Base-by-base conservation (phyloP, 805 yeast species). In the Grigorovia jiainica region DNA sequence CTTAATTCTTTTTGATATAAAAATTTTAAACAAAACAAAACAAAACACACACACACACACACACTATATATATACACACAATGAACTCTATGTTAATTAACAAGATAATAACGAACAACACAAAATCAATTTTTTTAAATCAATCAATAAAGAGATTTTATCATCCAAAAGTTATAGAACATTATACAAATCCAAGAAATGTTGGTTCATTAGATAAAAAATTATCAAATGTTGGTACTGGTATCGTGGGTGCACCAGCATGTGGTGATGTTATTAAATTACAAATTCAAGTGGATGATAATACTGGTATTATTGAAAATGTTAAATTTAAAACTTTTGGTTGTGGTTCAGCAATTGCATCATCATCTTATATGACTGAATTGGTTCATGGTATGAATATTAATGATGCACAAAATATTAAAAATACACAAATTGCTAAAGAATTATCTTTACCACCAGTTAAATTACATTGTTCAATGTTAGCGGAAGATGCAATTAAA, bases 221-320 rank as follows among this genome's bases (percentile, higher is more conserved):
- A 42, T 74, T 76, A 45, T 57, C 66, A 15, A 76, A 79, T 51
- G 97, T 92, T 10, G 98, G 98, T 35, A 92, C 97, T 1, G 98
- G 98, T 1, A 73, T 92, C 36, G 98, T 92, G 13, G 98, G 98
- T 43, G 97, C 98, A 0, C 97, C 98, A 42, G 98, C 98, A 0
- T 92, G 98, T 68, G 98, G 98, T 43, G 98, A 92, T 69, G 98
- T 92, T 36, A 92, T 92, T 96, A 82, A 95, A 67, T 73, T 92
- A 50, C 97, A 92, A 64, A 92, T 92, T 57, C 78, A 89, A 61
- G 98, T 92, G 8, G 81, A 82, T 50, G 97, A 89, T 55, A 79
- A 74, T 43, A 78, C 95, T 19, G 98, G 98, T 1, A 72, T 85
- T 41, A 92, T 92, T 53, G 79, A 85, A 63, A 95, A 92, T 62